Evolutionary conservation across 352 stramenopile species (phyloP), one percentile per base, ranked within the genome.

Genomic region (Hyaloperonospora brassicae): DNA sequence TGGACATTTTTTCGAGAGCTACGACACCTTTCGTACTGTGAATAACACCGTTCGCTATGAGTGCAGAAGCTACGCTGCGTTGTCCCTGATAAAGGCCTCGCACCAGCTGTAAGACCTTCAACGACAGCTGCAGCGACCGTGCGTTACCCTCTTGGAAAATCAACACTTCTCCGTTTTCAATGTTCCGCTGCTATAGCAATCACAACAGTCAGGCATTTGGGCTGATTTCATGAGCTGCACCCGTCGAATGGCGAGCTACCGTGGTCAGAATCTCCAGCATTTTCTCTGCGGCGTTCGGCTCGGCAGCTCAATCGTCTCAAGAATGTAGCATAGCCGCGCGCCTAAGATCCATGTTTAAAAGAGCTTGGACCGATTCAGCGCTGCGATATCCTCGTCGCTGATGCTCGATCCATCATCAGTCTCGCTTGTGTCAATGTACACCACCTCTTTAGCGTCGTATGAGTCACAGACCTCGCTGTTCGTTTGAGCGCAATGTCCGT

Each of bases 11-110:
- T 36, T 74, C 61, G 3, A 85, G 34, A 2, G 76, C 76, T 2
- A 86, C 41, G 31, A 86, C 79, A 3, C 73, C 71, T 50, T 84
- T 84, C 0, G 72, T 84, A 34, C 66, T 76, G 25, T 86, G 76
- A 52, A 84, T 77, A 21, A 83, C 25, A 5, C 73, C 73, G 24
- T 57, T 77, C 2, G 51, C 41, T 23, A 84, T 69, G 14, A 86
- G 46, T 5, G 59, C 44, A 5, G 56, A 57, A 23, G 73, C 76
- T 3, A 78, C 55, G 7, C 61, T 62, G 1, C 76, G 73, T 31
- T 80, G 66, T 0, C 68, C 70, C 47, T 84, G 73, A n/a, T 71
- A 79, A 17, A 86, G 55, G 5, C 44, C 55, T 8, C 73, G 68
- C 22, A 84, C 67, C 10, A 84, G 59, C 31, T 65, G 55, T 21